phyloP scores from a whole-genome alignment of 164 flowering plant species.

The Liquidambar formosana region DNA sequence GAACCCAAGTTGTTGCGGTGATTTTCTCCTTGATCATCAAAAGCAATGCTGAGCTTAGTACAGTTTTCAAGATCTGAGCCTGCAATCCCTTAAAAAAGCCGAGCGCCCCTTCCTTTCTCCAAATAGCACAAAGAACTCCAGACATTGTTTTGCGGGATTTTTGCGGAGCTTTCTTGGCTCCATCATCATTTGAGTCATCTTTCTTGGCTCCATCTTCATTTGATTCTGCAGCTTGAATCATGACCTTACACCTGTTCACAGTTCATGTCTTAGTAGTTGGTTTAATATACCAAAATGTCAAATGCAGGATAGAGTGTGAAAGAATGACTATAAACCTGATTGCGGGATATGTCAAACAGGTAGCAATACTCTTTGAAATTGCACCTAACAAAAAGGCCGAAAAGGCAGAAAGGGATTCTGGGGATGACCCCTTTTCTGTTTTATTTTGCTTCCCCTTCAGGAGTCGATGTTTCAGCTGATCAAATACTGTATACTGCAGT shows the following conservation, averaged over 20 bases:
- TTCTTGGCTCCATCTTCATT: too few relatives aligned
- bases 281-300: neutral
- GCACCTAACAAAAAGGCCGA: conserved; percentile 49
- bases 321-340: conserved; percentile 31
- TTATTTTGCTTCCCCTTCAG: conserved; percentile 18
- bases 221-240: conserved; percentile 55
- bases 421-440: conserved; percentile 22
- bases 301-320: conserved; percentile 13
- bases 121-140: conserved; percentile 35
- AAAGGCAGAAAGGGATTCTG: conserved; percentile 45
- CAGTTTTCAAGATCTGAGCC: conserved; percentile 82
- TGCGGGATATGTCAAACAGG: conserved; percentile 49
- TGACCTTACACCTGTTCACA: conserved; percentile 48
- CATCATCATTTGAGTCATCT: conserved; percentile 28
- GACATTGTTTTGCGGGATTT: conserved; percentile 31
- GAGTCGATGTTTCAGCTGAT: conserved; percentile 45
- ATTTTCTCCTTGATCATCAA: conserved; percentile 86
- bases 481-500: conserved; percentile 51
- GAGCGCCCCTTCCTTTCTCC: conserved; percentile 56
- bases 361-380: conserved; percentile 49
- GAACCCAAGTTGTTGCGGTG: conserved; percentile 65
- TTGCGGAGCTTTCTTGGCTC: conserved; percentile 11
- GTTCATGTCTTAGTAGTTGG: conserved; percentile 4
- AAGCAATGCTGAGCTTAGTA: conserved; percentile 72
- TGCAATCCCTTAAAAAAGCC: conserved; percentile 78